Evolutionary conservation across 345 rosid genomes (phyloP), one percentile per base, ranked within the genome.

Genomic region (Populus davidiana): DNA sequence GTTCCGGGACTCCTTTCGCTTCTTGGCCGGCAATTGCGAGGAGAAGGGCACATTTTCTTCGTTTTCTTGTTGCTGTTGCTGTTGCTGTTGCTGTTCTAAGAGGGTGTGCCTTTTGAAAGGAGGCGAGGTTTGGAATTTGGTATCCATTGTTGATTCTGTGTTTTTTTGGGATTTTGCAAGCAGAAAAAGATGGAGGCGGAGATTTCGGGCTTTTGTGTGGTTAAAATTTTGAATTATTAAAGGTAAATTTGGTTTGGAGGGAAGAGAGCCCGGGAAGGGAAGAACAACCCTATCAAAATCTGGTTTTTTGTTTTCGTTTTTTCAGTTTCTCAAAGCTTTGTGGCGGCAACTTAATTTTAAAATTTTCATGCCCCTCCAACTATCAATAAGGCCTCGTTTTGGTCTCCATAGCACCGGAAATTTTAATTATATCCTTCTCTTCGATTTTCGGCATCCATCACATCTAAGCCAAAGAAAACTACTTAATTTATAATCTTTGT

Each of bases 41-140:
- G 90, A 69, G 68, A 67, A 70, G 59, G 75, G 86, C 9, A 8
- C 17, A 67, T 80, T 83, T 84, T 81, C 88, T 56, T 86, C 81
- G 67, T 72, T 38, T 9, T 78, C 56, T 3, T 74, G 49, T 5
- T 77, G 29, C 1, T 75, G 78, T 8, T 73, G 25, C 4, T 74
- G 49, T 5, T 77, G 29, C 1, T 75, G 78, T 8, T 73, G 25
- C 4, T 49, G 76, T 56, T 89, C 94, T 75, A 89, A 71, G 71
- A 90, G 64, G 41, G 89, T 82, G 39, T 88, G 84, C 69, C 99
- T 81, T 77, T 96, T 92, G 84, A 90, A 87, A 76, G 98, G 98
- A 76, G 98, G 98, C 35, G 91, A 66, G 23, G 82, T 70, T 72
- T 86, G 91, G 65, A 73, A 85, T 9, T 81, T 81, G 70, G 86